Percentiles rank a stretch among this genome's conserved stretches.
Evolutionary conservation across 768 basidiomycete species (phyloP).

Genomic region (Guyanaporus albipodus): DNA sequence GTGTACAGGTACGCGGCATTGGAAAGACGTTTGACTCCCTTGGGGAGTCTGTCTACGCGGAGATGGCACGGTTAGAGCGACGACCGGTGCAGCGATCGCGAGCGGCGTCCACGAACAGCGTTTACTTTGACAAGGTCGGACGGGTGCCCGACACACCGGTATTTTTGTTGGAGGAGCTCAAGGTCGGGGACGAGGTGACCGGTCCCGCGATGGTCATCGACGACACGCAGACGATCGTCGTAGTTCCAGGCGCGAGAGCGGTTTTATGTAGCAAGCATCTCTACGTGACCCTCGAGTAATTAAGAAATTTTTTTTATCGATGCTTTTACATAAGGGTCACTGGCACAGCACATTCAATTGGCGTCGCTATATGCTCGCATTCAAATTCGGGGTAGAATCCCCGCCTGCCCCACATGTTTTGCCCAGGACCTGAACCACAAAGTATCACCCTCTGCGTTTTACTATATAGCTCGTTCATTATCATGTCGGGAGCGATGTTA

Average conservation of each 20-base stretch:
- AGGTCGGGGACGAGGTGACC: conserved; percentile 63
- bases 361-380: too few relatives aligned
- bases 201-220: conserved; percentile 96
- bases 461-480: background rate
- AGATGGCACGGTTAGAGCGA: conserved; percentile 54
- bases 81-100: conserved; percentile 36
- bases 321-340: conserved; percentile 9
- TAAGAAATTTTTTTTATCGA: background rate
- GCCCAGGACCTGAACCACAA: too few relatives aligned
- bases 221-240: conserved; percentile 90
- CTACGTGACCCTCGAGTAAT: conserved; percentile 45
- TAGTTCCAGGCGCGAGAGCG: conserved; percentile 70
- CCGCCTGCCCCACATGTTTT: too few relatives aligned
- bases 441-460: too few relatives aligned
- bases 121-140: conserved; percentile 81
- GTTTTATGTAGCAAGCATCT: conserved; percentile 68
- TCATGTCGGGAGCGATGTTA: background rate
- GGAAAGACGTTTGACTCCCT: conserved; percentile 86
- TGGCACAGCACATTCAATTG: too few relatives aligned
- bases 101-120: conserved; percentile 55
- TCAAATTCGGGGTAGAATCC: too few relatives aligned
- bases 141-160: conserved; percentile 79
- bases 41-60: conserved; percentile 73
- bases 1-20: conserved; percentile 70
- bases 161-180: conserved; percentile 61